phyloP scores from a whole-genome alignment of 2,329 filamentous ascomycete species.

The Hysterium pulicare region DNA sequence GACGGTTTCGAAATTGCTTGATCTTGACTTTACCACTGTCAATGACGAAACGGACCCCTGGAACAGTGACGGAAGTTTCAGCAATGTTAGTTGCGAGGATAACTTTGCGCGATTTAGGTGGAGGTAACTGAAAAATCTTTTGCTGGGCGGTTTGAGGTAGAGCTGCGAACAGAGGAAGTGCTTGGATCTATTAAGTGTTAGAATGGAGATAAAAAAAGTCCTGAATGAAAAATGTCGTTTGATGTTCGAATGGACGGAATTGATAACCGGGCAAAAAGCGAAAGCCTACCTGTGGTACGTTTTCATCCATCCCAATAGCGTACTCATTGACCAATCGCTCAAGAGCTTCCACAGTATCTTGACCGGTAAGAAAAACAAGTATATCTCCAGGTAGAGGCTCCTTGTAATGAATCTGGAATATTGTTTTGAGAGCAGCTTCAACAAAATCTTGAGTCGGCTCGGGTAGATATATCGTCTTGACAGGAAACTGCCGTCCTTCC shows the following conservation, averaged over 20 bases:
- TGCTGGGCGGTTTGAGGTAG: slow-evolving; percentile 84
- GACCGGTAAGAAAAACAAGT: slow-evolving; percentile 85
- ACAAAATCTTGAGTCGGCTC: slow-evolving; percentile 76
- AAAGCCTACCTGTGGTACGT: slow-evolving; percentile 62
- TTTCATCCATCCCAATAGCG: slow-evolving; percentile 65
- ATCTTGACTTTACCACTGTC: slow-evolving; percentile 93
- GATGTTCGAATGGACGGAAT: neutral
- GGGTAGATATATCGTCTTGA: slow-evolving; percentile 71
- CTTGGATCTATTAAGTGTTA: slow-evolving; percentile 47
- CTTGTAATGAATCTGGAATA: slow-evolving; percentile 82
- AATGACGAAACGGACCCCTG: slow-evolving; percentile 85
- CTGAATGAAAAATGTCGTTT: no score
- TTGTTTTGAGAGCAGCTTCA: slow-evolving; percentile 73
- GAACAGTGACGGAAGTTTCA: slow-evolving; percentile 96
- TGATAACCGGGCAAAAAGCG: neutral
- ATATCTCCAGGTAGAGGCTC: slow-evolving; percentile 93
- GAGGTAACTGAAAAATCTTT: slow-evolving; percentile 74
- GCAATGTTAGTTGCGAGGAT: slow-evolving; percentile 96
- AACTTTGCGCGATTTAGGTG: slow-evolving; percentile 76
- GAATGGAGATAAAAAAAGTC: no score
- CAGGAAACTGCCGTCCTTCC: slow-evolving; percentile 82
- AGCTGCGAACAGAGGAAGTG: slow-evolving; percentile 84
- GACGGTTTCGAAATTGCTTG: slow-evolving; percentile 79
- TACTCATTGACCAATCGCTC: slow-evolving; percentile 80
- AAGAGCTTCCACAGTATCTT: slow-evolving; percentile 84